These are phyloP conservation scores for Setaria viridis DNA, from an alignment of 202 grass and related monocot species.

Conservation along the genomic window DNA sequence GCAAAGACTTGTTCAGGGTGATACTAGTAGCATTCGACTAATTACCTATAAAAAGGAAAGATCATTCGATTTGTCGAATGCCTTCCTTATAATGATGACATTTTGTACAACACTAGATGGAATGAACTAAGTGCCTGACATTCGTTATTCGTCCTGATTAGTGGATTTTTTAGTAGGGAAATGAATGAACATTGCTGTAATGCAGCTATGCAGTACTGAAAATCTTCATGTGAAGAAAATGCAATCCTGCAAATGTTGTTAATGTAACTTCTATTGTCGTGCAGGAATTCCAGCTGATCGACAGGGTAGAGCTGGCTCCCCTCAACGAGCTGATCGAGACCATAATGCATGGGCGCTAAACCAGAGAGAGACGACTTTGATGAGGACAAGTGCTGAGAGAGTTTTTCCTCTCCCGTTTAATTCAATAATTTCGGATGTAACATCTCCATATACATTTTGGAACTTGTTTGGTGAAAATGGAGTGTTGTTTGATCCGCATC, in stretches of 20 bases:
- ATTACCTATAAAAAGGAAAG: neutral
- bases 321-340: constrained; percentile 75
- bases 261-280: neutral
- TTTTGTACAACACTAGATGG: neutral
- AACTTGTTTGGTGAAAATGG: constrained; percentile 10
- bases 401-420: neutral
- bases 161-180: neutral
- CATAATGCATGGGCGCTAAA: constrained; percentile 54
- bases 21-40: neutral
- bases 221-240: neutral
- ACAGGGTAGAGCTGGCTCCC: constrained; percentile 73
- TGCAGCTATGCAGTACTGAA: neutral
- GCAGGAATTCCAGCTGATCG: constrained; percentile 84
- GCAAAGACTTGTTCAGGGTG: constrained; percentile 11
- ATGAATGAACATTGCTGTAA: neutral
- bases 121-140: constrained; percentile 9
- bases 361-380: neutral
- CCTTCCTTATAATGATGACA: neutral
- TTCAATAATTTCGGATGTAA: constrained; percentile 4
- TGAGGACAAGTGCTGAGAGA: neutral
- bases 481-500: neutral
- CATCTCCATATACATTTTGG: constrained; percentile 12
- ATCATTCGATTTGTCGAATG: neutral
- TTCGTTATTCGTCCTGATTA: neutral
- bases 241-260: neutral